These are phyloP conservation scores for Pseudozyma hubeiensis DNA, from an alignment of 1,284 basidiomycete genomes.

Conservation along the genomic window DNA sequence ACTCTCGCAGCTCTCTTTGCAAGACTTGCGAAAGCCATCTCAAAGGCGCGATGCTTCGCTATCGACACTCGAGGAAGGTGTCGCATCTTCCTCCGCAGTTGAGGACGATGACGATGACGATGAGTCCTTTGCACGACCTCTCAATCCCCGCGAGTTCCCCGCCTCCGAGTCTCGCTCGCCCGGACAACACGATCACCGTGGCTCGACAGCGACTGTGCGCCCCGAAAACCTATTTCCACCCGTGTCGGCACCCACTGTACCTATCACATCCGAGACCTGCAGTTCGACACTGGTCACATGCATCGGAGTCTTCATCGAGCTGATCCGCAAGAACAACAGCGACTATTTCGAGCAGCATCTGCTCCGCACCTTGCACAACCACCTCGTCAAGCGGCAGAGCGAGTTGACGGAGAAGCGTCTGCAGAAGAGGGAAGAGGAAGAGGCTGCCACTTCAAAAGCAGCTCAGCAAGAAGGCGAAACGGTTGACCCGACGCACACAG, in stretches of 20 bases:
- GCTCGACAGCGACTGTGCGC: slow-evolving; percentile 61
- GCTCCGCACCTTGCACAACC: slow-evolving; percentile 92
- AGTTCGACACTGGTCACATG: slow-evolving; percentile 89
- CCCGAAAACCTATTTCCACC: slow-evolving; percentile 56
- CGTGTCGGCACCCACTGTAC: slow-evolving; percentile 50
- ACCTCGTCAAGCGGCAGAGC: slow-evolving; percentile 86
- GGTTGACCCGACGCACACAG: slow-evolving; percentile 8
- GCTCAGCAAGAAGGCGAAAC: slow-evolving; percentile 13
- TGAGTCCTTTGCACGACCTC: slow-evolving; percentile 48
- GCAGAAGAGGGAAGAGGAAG: slow-evolving; percentile 64
- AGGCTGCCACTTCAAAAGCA: slow-evolving; percentile 47
- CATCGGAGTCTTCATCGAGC: slow-evolving; percentile 90
- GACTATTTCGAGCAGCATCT: slow-evolving; percentile 98
- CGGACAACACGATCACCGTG: slow-evolving; percentile 48
- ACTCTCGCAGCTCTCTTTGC: slow-evolving; percentile 35
- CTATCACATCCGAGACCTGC: slow-evolving; percentile 75
- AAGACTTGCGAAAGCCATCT: slow-evolving; percentile 38
- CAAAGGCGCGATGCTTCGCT: slow-evolving; percentile 19
- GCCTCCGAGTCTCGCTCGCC: slow-evolving; percentile 50
- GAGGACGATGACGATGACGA: slow-evolving; percentile 66
- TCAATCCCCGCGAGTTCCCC: slow-evolving; percentile 54
- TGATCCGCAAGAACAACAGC: slow-evolving; percentile 98
- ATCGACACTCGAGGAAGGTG: slow-evolving; percentile 34
- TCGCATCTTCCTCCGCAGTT: slow-evolving; percentile 49
- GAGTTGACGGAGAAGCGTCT: slow-evolving; percentile 69